These are phyloP conservation scores for Drechslerella coelobrocha DNA, from an alignment of 2,329 filamentous ascomycete genomes.

Conservation along the genomic window DNA sequence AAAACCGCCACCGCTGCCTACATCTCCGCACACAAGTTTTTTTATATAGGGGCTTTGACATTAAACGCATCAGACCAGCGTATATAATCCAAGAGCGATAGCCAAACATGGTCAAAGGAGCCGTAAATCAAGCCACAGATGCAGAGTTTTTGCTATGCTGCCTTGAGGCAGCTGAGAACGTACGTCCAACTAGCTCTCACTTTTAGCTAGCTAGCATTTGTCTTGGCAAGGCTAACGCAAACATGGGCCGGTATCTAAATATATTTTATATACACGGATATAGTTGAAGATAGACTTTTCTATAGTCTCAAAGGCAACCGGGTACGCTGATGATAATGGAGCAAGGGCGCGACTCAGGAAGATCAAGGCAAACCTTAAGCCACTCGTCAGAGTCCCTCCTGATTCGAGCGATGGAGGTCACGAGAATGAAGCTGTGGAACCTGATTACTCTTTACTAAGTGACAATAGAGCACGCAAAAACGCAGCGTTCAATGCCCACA, in stretches of 20 bases:
- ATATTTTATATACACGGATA: not conserved
- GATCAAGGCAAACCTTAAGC: conserved; percentile 7
- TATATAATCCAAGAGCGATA: not conserved
- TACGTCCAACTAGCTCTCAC: not conserved
- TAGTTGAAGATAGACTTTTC: conserved; percentile 17
- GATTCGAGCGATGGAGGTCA: not conserved
- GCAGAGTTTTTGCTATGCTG: conserved; percentile 27
- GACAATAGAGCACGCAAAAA: too few relatives aligned
- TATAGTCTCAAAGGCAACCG: conserved; percentile 26
- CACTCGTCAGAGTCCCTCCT: not conserved
- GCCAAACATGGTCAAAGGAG: conserved; percentile 2
- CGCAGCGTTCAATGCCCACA: too few relatives aligned
- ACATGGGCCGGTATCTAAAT: too few relatives aligned
- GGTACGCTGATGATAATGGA: conserved; percentile 10
- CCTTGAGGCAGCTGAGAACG: conserved; percentile 11
- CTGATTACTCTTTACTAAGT: not conserved
- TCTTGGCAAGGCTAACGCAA: too few relatives aligned
- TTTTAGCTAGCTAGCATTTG: not conserved
- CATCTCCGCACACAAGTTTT: not conserved
- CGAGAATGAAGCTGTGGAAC: not conserved
- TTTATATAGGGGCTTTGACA: not conserved
- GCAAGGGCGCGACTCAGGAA: conserved; percentile 18
- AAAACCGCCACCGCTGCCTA: too few relatives aligned
- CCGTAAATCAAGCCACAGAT: conserved; percentile 2
- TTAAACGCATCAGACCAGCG: not conserved